phyloP scores from a whole-genome alignment of 2,329 filamentous ascomycete species.

The Nemania abortiva region DNA sequence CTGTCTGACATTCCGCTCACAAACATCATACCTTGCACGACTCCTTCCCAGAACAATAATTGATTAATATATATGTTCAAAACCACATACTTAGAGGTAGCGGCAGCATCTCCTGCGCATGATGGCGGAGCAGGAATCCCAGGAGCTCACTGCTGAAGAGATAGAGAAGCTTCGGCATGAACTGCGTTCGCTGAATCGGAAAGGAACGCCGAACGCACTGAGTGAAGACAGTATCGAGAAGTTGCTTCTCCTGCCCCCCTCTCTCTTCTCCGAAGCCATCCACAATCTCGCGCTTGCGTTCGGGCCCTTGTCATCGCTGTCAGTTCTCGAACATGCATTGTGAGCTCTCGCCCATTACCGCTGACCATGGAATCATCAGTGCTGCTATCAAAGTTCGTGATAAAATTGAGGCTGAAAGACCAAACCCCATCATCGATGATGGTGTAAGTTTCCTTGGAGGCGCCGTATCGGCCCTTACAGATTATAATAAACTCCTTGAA shows the following conservation, averaged over 20 bases:
- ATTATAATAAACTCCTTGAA: constrained; percentile 38
- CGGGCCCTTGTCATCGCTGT: constrained; percentile 30
- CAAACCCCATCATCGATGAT: constrained; percentile 25
- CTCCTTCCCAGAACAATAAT: no score
- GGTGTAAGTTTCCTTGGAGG: constrained; percentile 22
- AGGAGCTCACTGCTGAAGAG: constrained; percentile 16
- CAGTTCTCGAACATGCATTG: constrained; percentile 9
- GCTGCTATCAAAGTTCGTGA: neutral
- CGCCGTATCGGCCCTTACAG: constrained; percentile 12
- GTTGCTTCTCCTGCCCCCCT: constrained; percentile 23
- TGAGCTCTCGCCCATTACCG: constrained; percentile 16
- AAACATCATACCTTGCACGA: no score
- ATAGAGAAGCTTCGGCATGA: constrained; percentile 31
- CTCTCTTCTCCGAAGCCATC: constrained; percentile 20
- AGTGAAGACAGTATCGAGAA: constrained; percentile 20
- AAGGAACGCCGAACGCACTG: neutral
- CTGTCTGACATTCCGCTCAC: no score
- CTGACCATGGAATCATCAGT: constrained; percentile 18
- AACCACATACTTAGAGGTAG: neutral
- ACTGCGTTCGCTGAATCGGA: constrained; percentile 14
- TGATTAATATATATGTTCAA: neutral
- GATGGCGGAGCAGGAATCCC: constrained; percentile 25
- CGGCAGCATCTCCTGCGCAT: neutral
- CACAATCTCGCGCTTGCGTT: constrained; percentile 7
- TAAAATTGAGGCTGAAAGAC: neutral